Conservation (phyloP, 306 rosid species). For the Sphenostylis stenocarpa region DNA sequence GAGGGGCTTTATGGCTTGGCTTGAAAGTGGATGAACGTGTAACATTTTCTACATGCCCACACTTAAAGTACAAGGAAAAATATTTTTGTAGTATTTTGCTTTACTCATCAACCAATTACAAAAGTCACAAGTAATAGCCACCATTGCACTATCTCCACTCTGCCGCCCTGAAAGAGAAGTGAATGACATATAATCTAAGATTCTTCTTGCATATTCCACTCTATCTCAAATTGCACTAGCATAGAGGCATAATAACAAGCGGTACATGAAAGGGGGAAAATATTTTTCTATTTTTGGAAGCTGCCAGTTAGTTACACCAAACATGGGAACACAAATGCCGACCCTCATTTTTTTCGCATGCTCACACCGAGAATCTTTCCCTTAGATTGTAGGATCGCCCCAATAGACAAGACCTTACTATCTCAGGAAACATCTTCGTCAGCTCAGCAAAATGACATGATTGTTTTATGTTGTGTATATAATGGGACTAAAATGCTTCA, state of each 20-base stretch:
- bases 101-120: slow-evolving; percentile 82
- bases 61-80: slow-evolving; percentile 87
- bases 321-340: slow-evolving; percentile 43
- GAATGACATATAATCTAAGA: slow-evolving; percentile 33
- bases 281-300: slow-evolving; percentile 36
- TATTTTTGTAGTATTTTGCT: slow-evolving; percentile 66
- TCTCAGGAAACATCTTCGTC: slow-evolving; percentile 21
- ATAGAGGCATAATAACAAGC: slow-evolving; percentile 28
- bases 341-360: slow-evolving; percentile 42
- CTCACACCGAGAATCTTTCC: slow-evolving; percentile 41
- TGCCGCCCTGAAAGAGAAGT: slow-evolving; percentile 39
- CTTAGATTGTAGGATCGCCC: slow-evolving; percentile 34
- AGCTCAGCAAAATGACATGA: slow-evolving; percentile 14
- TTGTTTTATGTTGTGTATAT: slow-evolving; percentile 31
- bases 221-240: slow-evolving; percentile 16
- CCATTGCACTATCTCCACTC: slow-evolving; percentile 37
- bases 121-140: slow-evolving; percentile 47
- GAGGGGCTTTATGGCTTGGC: slow-evolving; percentile 83
- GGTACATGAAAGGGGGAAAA: slow-evolving; percentile 19
- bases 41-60: slow-evolving; percentile 75
- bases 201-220: slow-evolving; percentile 31
- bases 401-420: slow-evolving; percentile 38
- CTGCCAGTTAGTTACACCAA: slow-evolving; percentile 60
- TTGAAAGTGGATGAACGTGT: slow-evolving; percentile 92
- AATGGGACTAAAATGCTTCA: slow-evolving; percentile 23